Evolutionary conservation across 176 grass and related monocot species (phyloP), one percentile per base, ranked within the genome.

Genomic region (Microstegium vimineum): DNA sequence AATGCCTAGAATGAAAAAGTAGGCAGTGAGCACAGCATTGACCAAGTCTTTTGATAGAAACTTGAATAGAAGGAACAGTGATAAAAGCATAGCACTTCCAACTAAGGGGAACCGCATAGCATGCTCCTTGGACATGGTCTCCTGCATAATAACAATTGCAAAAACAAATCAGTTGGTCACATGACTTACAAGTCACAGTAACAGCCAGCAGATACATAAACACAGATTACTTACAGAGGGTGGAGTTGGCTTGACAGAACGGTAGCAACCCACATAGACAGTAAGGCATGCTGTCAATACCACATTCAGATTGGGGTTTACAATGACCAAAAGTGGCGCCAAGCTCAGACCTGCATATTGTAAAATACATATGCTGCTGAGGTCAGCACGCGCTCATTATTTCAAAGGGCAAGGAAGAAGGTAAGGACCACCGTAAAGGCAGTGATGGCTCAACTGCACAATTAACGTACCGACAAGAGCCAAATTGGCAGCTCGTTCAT

Each of bases 1-100:
- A 68, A 93, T 93, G 66, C 96, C 96, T n/a, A 98, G 93, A 86
- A 98, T 67, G 77, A 98, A 98, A 56, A 98, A 98, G 89, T 98
- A 98, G 30, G 84, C 90, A 18, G 96, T 98, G 17, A 99, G 71
- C 65, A 98, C 90, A 32, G 95, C 83, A 66, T 98, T 98, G 67
- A 98, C 90, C 75, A 98, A 80, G 76, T 95, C 92, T 84, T 98
- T 98, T 5, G 95, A 95, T 54, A 98, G 69, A 77, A 95, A 95
- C 79, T 98, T 98, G 79, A 95, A 95, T 14, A 95, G 82, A 28
- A 98, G 88, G 87, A 98, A 98, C 62, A 98, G 72, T 17, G 95
- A 94, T 31, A 98, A 66, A 33, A 98, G 92, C 92, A 98, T 90
- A 18, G 90, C 95, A 79, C 95, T 98, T 79, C 95, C 95, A 35